Percentiles rank a stretch among this genome's conserved stretches.
phyloP scores from a whole-genome alignment of 169 alveolate genomes.

The Ichthyophthirius multifiliis region DNA sequence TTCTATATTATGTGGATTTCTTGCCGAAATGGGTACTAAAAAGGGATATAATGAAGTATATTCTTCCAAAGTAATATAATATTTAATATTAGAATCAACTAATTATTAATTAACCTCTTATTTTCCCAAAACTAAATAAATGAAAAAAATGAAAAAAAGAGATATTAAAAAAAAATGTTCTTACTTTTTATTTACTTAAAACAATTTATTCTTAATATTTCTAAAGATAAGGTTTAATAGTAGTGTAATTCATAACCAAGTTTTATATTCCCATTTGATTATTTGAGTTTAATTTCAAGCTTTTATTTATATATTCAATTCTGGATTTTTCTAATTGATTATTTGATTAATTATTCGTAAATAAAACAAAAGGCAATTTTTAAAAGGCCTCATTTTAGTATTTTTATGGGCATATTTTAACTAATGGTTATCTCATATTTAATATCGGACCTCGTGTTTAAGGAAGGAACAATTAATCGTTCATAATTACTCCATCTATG shows the following conservation, averaged over 20 bases:
- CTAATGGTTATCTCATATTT: neutral
- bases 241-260: neutral
- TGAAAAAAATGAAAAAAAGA: too few relatives aligned
- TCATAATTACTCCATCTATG: slow-evolving; percentile 6
- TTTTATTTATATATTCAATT: neutral
- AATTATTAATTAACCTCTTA: neutral
- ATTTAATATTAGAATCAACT: neutral
- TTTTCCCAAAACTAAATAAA: neutral
- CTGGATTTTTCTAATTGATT: neutral
- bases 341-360: neutral
- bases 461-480: neutral
- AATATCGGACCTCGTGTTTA: neutral
- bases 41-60: slow-evolving; percentile 7
- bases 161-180: too few relatives aligned
- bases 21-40: neutral
- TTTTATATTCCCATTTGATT: neutral
- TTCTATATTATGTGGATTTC: neutral
- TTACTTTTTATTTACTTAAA: too few relatives aligned
- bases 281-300: neutral
- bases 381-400: neutral
- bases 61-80: slow-evolving; percentile 8
- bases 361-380: neutral
- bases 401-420: neutral
- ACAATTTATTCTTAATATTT: neutral
- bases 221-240: neutral